These are phyloP conservation scores for Oligophagozyma castellii DNA, from an alignment of 1,139 yeast species.

Conservation along the genomic window DNA sequence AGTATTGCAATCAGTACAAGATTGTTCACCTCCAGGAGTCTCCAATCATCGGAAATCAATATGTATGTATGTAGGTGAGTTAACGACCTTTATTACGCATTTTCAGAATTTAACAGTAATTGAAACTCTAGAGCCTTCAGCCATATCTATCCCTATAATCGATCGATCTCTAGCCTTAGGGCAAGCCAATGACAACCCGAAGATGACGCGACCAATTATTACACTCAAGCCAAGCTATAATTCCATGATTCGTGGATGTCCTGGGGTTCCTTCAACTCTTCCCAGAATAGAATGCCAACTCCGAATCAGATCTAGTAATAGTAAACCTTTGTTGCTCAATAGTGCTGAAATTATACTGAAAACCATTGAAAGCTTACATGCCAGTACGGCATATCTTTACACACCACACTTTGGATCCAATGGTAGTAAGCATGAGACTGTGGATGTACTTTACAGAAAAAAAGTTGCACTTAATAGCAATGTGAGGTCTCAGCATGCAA, in stretches of 20 bases:
- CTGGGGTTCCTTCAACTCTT: constrained; percentile 48
- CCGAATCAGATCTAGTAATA: constrained; percentile 24
- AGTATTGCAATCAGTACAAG: too few relatives aligned
- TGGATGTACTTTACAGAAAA: constrained; percentile 16
- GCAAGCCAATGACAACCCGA: too few relatives aligned
- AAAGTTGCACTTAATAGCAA: constrained; percentile 25
- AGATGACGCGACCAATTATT: constrained; percentile 21
- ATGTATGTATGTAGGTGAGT: too few relatives aligned
- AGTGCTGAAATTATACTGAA: constrained; percentile 37
- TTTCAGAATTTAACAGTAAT: too few relatives aligned
- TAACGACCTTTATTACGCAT: too few relatives aligned
- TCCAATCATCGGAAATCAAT: too few relatives aligned
- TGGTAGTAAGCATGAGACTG: constrained; percentile 27
- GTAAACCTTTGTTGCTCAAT: constrained; percentile 69
- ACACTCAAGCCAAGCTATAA: constrained; percentile 34
- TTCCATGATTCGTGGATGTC: constrained; percentile 44
- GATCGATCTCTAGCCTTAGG: too few relatives aligned
- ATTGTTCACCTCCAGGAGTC: too few relatives aligned
- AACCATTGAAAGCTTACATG: constrained; percentile 14
- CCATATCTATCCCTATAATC: too few relatives aligned
- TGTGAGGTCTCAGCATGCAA: constrained; percentile 17
- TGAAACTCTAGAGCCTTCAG: too few relatives aligned
- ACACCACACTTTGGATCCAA: constrained; percentile 1
- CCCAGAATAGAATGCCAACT: constrained; percentile 26
- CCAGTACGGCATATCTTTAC: constrained; percentile 4